Evolutionary conservation across 495 filamentous ascomycete species (phyloP).

Genomic region (Pseudoneurospora amorphoporcata): DNA sequence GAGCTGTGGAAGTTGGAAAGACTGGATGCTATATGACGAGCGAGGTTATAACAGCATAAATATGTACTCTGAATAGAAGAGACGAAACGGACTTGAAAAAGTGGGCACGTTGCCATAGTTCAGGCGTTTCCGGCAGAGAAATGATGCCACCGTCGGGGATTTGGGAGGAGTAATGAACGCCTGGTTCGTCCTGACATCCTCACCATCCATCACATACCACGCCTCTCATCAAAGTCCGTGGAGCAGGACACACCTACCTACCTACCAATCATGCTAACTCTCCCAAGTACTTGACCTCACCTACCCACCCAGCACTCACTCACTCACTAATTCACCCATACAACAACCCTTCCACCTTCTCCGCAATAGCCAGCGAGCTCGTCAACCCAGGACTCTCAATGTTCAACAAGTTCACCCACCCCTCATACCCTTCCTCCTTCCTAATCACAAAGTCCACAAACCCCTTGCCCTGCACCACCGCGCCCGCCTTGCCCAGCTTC

Average conservation of each 20-base stretch:
- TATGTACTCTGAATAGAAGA: background rate
- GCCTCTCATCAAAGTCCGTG: background rate
- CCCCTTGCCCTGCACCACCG: slow-evolving; percentile 43
- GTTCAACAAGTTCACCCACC: slow-evolving; percentile 86
- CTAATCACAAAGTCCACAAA: slow-evolving; percentile 82
- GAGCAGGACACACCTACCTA: background rate
- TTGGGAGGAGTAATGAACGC: background rate
- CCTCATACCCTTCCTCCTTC: slow-evolving; percentile 68
- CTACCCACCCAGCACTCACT: background rate
- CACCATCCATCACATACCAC: background rate
- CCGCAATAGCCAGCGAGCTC: slow-evolving; percentile 77
- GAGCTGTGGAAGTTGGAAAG: background rate
- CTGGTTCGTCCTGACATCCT: background rate
- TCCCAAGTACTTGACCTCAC: background rate
- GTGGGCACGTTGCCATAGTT: background rate
- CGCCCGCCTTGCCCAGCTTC: slow-evolving; percentile 59
- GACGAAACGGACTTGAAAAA: background rate
- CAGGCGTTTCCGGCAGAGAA: background rate
- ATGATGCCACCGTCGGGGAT: background rate
- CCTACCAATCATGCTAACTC: background rate
- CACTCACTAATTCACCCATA: slow-evolving; percentile 34
- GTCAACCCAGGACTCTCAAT: slow-evolving; percentile 96
- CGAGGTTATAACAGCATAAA: background rate
- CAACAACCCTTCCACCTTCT: slow-evolving; percentile 65
- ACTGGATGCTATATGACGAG: background rate